Conservation (phyloP, 2,329 filamentous ascomycete genomes). For the Thelonectria blattea region DNA sequence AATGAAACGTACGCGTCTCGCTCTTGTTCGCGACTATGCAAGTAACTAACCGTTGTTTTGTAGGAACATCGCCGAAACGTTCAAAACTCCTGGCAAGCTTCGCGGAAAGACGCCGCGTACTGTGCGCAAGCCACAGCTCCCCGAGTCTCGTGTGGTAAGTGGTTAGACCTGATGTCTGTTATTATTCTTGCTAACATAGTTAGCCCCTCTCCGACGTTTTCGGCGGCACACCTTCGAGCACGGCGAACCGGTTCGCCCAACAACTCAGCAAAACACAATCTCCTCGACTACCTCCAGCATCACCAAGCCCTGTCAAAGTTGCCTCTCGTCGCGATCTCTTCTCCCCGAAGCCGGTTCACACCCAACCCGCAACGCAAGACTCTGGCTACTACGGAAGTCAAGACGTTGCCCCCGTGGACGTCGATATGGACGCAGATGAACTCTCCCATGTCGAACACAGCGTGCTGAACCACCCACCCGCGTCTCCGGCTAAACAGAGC, state of each 20-base stretch:
- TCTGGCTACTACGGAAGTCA: conserved; percentile 78
- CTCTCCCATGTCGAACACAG: conserved; percentile 29
- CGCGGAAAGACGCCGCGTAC: conserved; percentile 82
- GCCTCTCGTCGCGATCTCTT: conserved; percentile 42
- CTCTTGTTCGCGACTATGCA: conserved; percentile 4
- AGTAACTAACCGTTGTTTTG: conserved; percentile 20
- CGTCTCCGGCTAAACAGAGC: conserved; percentile 29
- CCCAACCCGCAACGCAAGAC: conserved; percentile 51
- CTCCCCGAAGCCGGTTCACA: conserved; percentile 38
- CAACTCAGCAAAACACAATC: conserved; percentile 57
- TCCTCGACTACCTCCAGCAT: conserved; percentile 59
- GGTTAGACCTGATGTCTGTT: conserved; percentile 14
- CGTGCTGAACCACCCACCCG: conserved; percentile 23
- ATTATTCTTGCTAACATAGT: conserved; percentile 34
- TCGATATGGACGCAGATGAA: conserved; percentile 32
- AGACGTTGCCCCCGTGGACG: conserved; percentile 40
- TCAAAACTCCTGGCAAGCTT: conserved; percentile 89
- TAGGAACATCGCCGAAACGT: conserved; percentile 92
- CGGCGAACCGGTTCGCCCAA: conserved; percentile 60
- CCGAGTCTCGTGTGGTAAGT: conserved; percentile 69
- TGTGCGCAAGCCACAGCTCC: conserved; percentile 62
- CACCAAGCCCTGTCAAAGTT: conserved; percentile 43
- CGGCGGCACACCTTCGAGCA: conserved; percentile 60
- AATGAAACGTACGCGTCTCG: conserved; percentile 73
- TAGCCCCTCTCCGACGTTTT: conserved; percentile 68